These are phyloP conservation scores for Apiospora phragmitis DNA, from an alignment of 2,329 filamentous ascomycete species.

Conservation along the genomic window DNA sequence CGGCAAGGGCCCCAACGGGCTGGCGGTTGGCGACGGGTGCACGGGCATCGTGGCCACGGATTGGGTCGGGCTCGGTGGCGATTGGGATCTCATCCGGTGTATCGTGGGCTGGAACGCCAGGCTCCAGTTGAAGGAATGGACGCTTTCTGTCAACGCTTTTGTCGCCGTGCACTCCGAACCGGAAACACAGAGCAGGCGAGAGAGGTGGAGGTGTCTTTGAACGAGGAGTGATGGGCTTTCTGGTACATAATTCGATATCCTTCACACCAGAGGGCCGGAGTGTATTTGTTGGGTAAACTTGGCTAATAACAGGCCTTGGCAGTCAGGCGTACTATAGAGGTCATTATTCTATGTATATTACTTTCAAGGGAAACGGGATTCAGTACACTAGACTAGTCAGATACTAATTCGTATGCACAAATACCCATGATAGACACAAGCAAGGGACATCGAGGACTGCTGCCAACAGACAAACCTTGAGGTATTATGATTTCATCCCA, in stretches of 20 bases:
- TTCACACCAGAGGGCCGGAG: background rate
- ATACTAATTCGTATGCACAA: background rate
- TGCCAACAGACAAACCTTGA: background rate
- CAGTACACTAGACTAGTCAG: background rate
- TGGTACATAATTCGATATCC: background rate
- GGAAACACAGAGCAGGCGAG: background rate
- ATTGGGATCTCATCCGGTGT: conserved; percentile 88
- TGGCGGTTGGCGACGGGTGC: conserved; percentile 66
- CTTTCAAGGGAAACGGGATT: background rate
- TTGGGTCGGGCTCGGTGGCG: conserved; percentile 82
- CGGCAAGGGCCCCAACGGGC: conserved; percentile 48
- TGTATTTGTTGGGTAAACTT: background rate
- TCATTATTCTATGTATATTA: background rate
- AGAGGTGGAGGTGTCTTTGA: background rate
- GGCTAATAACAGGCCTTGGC: background rate
- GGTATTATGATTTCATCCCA: background rate
- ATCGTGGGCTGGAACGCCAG: conserved; percentile 90
- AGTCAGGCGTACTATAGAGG: background rate
- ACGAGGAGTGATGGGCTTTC: background rate
- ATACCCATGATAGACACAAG: background rate
- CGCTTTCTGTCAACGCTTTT: background rate
- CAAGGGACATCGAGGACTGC: background rate
- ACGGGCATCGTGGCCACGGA: conserved; percentile 92
- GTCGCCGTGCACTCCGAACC: background rate
- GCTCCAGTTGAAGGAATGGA: conserved; percentile 47